phyloP scores from a whole-genome alignment of 805 yeast species.

The Ascoidea rubescens region DNA sequence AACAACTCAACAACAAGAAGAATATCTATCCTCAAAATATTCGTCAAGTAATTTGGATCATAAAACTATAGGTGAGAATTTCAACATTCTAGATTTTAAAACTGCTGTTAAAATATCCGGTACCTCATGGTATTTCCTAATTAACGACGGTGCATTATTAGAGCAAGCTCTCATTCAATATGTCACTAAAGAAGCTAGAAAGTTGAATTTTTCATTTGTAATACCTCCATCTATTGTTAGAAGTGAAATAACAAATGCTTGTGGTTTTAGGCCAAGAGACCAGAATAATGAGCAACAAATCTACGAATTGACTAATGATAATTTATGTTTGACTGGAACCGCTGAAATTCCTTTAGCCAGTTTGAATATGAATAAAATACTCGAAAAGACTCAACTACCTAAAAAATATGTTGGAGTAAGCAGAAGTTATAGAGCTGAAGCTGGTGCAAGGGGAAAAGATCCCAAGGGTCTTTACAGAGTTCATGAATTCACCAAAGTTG shows the following conservation, averaged over 20 bases:
- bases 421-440: slow-evolving; percentile 87
- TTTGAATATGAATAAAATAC: slow-evolving; percentile 34
- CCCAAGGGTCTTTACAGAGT: slow-evolving; percentile 88
- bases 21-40: slow-evolving; percentile 9
- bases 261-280: slow-evolving; percentile 93
- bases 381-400: slow-evolving; percentile 33
- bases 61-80: slow-evolving; percentile 49
- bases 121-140: slow-evolving; percentile 69
- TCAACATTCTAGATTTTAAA: slow-evolving; percentile 55
- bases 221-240: slow-evolving; percentile 81
- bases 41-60: slow-evolving; percentile 33
- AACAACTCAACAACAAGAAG: slow-evolving; percentile 9
- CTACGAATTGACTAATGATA: slow-evolving; percentile 41
- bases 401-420: slow-evolving; percentile 63
- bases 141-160: slow-evolving; percentile 74
- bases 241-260: slow-evolving; percentile 64
- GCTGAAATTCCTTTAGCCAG: slow-evolving; percentile 95
- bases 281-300: slow-evolving; percentile 77
- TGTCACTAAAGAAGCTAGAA: slow-evolving; percentile 52
- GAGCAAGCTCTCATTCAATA: slow-evolving; percentile 86
- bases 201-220: slow-evolving; percentile 52
- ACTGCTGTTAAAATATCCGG: slow-evolving; percentile 71
- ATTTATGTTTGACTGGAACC: slow-evolving; percentile 73
- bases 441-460: slow-evolving; percentile 91
- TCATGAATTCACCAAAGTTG: slow-evolving; percentile 94